phyloP scores from a whole-genome alignment of 192 early-diverging fungal species.

The Oehlia diaphana region DNA sequence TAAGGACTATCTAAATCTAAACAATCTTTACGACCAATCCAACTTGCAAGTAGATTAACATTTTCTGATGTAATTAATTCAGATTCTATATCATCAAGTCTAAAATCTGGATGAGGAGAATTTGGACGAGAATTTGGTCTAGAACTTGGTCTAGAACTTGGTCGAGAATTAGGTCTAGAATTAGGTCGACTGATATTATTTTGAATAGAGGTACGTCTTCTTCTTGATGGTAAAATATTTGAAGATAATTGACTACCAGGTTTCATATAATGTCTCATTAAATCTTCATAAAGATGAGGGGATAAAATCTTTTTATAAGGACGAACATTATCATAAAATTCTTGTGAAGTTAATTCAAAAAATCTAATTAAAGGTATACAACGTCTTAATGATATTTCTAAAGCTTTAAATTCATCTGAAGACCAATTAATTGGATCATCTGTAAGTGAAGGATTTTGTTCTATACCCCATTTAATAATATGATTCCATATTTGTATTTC shows the following conservation, averaged over 20 bases:
- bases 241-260: not conserved
- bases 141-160: not conserved
- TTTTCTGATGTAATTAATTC: not conserved
- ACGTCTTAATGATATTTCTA: not conserved
- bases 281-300: not conserved
- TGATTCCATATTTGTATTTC: slow-evolving; percentile 27
- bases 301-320: slow-evolving; percentile 15
- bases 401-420: not conserved
- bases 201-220: not conserved
- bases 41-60: not conserved
- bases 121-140: not conserved
- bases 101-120: not conserved
- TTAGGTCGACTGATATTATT: not conserved
- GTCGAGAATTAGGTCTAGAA: too few relatives aligned
- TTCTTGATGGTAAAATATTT: not conserved
- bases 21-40: slow-evolving; percentile 4
- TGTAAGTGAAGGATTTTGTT: not conserved
- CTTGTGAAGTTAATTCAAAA: slow-evolving; percentile 8
- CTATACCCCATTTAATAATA: slow-evolving; percentile 19
- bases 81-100: not conserved
- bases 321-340: slow-evolving; percentile 4
- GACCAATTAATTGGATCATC: not conserved
- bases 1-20: not conserved
- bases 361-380: slow-evolving; percentile 24
- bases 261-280: slow-evolving; percentile 1